These are phyloP conservation scores for Saturnispora gosingensis DNA, from an alignment of 805 yeast species.

Conservation along the genomic window DNA sequence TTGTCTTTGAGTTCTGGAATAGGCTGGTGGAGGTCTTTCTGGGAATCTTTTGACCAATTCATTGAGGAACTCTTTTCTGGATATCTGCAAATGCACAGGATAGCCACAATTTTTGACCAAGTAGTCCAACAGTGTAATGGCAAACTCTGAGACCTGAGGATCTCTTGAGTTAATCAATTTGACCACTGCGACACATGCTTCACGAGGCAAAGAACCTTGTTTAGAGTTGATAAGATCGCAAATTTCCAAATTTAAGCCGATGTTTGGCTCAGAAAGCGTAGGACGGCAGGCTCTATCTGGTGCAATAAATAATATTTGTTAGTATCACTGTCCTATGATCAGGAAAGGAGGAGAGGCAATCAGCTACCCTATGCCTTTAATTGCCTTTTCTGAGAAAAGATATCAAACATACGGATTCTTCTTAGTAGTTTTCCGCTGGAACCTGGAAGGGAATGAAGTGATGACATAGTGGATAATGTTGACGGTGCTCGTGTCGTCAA, in stretches of 20 bases:
- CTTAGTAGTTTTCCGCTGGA: conserved; percentile 30
- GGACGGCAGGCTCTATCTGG: conserved; percentile 77
- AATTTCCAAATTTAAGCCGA: conserved; percentile 80
- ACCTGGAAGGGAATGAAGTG: conserved; percentile 26
- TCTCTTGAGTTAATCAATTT: conserved; percentile 74
- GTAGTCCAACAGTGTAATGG: conserved; percentile 63
- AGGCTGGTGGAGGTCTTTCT: conserved; percentile 83
- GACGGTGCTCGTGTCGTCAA: conserved; percentile 2
- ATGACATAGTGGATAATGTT: conserved; percentile 28
- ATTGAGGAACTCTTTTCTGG: conserved; percentile 89
- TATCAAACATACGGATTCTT: conserved; percentile 26
- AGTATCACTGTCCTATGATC: conserved; percentile 1
- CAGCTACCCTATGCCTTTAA: not conserved
- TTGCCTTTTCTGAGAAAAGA: not conserved
- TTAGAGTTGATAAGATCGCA: conserved; percentile 90
- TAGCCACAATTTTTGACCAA: conserved; percentile 97
- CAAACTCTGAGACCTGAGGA: conserved; percentile 77
- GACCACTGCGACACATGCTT: conserved; percentile 82
- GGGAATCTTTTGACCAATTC: conserved; percentile 91
- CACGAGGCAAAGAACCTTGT: conserved; percentile 85
- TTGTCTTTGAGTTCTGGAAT: conserved; percentile 73
- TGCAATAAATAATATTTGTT: conserved; percentile 17
- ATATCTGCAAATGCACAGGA: conserved; percentile 90
- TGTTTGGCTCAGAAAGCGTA: conserved; percentile 74
- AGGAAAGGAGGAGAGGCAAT: not conserved